phyloP scores from a whole-genome alignment of 2,329 filamentous ascomycete genomes.

The Rutstroemia sp. region DNA sequence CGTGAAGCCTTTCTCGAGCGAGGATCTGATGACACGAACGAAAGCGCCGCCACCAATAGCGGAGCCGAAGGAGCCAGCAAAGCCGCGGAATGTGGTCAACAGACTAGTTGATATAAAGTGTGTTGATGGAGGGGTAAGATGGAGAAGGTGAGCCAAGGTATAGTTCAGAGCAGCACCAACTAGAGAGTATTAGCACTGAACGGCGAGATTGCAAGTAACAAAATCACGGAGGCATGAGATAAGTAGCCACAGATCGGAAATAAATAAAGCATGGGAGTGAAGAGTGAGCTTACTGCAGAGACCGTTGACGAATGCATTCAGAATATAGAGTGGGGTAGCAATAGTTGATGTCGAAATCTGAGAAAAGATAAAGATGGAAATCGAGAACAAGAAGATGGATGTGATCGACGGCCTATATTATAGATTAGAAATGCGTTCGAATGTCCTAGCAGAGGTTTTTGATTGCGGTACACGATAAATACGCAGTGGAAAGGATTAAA shows the following conservation, averaged over 20 bases:
- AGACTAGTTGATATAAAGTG: conserved; percentile 73
- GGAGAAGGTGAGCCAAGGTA: conserved; percentile 70
- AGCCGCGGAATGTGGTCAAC: conserved; percentile 71
- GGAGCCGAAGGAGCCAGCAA: conserved; percentile 73
- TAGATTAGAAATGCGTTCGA: not conserved
- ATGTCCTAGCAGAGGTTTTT: too few relatives aligned
- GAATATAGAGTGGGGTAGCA: conserved; percentile 46
- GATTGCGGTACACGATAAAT: not conserved
- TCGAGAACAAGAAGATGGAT: conserved; percentile 53
- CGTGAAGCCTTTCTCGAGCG: conserved; percentile 32
- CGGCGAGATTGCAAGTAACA: too few relatives aligned
- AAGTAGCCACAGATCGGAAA: too few relatives aligned
- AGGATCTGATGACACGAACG: conserved; percentile 19
- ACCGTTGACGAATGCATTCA: conserved; percentile 61
- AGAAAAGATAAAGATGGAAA: conserved; percentile 51
- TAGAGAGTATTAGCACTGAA: not conserved
- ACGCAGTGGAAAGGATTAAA: not conserved
- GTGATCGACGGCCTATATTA: conserved; percentile 44
- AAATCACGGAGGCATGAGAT: too few relatives aligned
- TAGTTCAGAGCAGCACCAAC: conserved; percentile 71
- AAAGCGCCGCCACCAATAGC: conserved; percentile 64
- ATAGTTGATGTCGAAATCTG: conserved; percentile 45
- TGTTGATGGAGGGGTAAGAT: conserved; percentile 57
- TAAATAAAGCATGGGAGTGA: too few relatives aligned
- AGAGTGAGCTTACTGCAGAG: conserved; percentile 37